Percentiles rank a stretch among this genome's conserved stretches.
These are phyloP conservation scores for Cucumis cinereus DNA, from an alignment of 306 rosid genomes.

Conservation along the genomic window DNA sequence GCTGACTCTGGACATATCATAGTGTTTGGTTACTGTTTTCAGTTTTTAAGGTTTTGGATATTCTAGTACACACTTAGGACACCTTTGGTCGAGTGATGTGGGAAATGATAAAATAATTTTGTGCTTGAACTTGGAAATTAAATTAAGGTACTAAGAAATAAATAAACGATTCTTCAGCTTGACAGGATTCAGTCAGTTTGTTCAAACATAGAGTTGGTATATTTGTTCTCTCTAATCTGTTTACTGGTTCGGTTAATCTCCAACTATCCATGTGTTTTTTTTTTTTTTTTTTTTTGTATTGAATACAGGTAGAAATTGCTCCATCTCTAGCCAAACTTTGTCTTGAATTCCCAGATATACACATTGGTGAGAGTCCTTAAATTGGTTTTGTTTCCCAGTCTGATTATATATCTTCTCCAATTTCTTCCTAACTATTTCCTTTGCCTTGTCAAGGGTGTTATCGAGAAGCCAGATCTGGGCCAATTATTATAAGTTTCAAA, in stretches of 20 bases:
- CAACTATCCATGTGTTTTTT: background rate
- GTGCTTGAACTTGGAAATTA: no score
- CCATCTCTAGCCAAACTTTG: conserved; percentile 61
- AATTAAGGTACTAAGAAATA: no score
- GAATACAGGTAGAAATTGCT: conserved; percentile 70
- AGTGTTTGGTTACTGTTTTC: background rate
- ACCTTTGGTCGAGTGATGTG: background rate
- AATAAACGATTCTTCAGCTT: background rate
- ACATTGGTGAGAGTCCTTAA: conserved; percentile 43
- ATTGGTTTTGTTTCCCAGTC: conserved; percentile 3
- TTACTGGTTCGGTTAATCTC: background rate
- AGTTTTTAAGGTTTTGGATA: background rate
- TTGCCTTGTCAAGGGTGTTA: conserved; percentile 50
- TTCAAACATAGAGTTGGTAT: background rate
- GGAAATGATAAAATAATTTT: background rate
- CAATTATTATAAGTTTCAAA: conserved; percentile 37
- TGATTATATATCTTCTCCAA: conserved; percentile 7
- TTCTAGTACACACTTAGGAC: background rate
- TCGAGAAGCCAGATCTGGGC: conserved; percentile 51
- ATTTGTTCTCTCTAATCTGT: background rate
- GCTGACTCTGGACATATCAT: background rate
- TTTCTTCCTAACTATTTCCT: conserved; percentile 10
- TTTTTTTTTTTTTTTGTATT: conserved; percentile 6
- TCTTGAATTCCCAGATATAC: conserved; percentile 79
- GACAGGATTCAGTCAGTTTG: background rate